Base-by-base conservation (phyloP, 306 rosid genomes). In the Rubus idaeus region DNA sequence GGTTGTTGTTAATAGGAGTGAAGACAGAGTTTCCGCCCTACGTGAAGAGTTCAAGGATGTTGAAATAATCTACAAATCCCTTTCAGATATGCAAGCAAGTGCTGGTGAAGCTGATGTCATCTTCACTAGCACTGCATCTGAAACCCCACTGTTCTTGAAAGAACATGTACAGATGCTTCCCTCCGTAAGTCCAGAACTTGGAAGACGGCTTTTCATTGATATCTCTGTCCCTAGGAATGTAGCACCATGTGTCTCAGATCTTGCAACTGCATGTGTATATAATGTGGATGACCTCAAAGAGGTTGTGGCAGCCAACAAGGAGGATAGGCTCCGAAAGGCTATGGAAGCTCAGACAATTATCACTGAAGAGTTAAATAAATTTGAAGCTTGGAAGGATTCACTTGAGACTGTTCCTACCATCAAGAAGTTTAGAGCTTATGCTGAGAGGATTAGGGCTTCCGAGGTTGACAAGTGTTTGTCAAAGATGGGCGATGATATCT, bases 191-290 rank as follows among this genome's bases (percentile, higher is more conserved):
- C 79, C 73, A 37, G 87, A 75, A 55, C 73, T 26, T 16, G 79
- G 90, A 70, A 81, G 49, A 12, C 84, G 93, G 10, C 84, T 92
- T 58, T 95, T 88, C 64, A 26, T 95, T 39, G 98, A 95, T 76
- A 95, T 95, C 79, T 95, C 96, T 26, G 90, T 95, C 65, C 98
- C 96, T 11, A 85, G 98, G 78, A 95, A 92, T 68, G 97, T 95
- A 70, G 95, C 86, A 67, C 83, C 90, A 12, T 57, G 83, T 53
- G 87, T 95, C 55, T 84, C 88, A 0, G 96, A 90, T 47, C 89
- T 95, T n/a, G 89, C 82, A 51, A 82, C 83, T 69, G 86, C 88
- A 0, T 39, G 76, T 7, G 87, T 95, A 39, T 92, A 75, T 78
- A 90, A 95, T 53, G 97, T 95, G 70, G 98, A 95, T 77, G 97